Conservation (phyloP, 257 asterid genomes). For the Solanum paucissectum region DNA sequence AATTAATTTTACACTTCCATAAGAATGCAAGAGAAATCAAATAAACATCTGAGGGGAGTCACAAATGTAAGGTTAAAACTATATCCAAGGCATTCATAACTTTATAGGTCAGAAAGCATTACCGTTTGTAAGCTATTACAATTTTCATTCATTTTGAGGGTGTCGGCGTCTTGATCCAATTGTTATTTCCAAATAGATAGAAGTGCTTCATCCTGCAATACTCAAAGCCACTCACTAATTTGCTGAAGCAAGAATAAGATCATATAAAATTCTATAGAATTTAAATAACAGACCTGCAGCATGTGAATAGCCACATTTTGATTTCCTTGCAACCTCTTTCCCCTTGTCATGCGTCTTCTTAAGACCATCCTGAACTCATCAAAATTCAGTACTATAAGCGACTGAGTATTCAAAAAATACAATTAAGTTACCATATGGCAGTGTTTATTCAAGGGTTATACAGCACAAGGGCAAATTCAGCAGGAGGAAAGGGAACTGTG, state of each 20-base stretch:
- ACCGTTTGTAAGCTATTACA: constrained; percentile 59
- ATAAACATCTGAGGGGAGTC: too few species aligned
- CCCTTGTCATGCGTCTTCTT: constrained; percentile 67
- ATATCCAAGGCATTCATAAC: neutral
- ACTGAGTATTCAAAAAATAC: neutral
- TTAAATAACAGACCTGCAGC: constrained; percentile 51
- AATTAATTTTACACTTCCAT: too few species aligned
- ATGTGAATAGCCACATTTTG: constrained; percentile 68
- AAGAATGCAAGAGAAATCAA: too few species aligned
- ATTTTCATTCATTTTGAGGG: constrained; percentile 57
- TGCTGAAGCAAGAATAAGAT: neutral
- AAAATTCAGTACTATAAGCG: neutral
- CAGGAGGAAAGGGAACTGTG: neutral
- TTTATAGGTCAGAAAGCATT: constrained; percentile 10
- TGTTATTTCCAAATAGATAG: constrained; percentile 72
- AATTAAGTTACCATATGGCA: neutral
- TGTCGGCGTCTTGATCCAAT: constrained; percentile 69
- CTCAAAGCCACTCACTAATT: constrained; percentile 1
- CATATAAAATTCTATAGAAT: neutral
- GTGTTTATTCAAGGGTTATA: neutral
- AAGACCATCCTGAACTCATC: constrained; percentile 52
- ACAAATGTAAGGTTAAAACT: too few species aligned
- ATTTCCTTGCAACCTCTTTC: constrained; percentile 59
- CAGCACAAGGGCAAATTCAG: neutral
- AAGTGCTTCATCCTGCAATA: constrained; percentile 67